phyloP scores from a whole-genome alignment of 2,329 filamentous ascomycete genomes.

The Claviceps pusilla region DNA sequence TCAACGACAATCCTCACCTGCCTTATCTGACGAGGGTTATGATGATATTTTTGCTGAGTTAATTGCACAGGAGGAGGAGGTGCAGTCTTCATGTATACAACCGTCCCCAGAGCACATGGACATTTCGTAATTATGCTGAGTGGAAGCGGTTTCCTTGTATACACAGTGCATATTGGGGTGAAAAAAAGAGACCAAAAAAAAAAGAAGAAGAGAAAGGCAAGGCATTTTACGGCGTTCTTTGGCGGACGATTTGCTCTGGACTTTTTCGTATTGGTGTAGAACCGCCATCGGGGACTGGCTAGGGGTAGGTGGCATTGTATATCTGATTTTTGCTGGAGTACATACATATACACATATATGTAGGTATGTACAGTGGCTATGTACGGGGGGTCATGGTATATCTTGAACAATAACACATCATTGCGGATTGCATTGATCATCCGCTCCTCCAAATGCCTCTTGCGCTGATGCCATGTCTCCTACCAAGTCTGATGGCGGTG shows the following conservation, averaged over 20 bases:
- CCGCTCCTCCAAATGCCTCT: conserved; percentile 47
- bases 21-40: conserved; percentile 42
- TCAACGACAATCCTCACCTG: conserved; percentile 18
- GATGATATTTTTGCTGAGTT: conserved; percentile 42
- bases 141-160: neutral
- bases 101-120: conserved; percentile 30
- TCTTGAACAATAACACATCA: conserved; percentile 21
- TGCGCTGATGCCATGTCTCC: conserved; percentile 78
- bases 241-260: neutral
- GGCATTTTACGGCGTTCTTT: conserved; percentile 7
- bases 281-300: neutral
- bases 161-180: neutral
- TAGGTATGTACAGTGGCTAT: conserved; percentile 10
- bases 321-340: neutral
- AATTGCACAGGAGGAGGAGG: conserved; percentile 16
- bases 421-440: conserved; percentile 49
- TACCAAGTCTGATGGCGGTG: conserved; percentile 78
- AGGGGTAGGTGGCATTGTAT: neutral
- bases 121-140: conserved; percentile 13
- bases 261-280: neutral
- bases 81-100: conserved; percentile 3
- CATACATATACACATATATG: neutral
- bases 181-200: neutral
- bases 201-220: too few relatives aligned
- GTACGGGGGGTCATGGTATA: conserved; percentile 11